Evolutionary conservation across 352 stramenopile species (phyloP).

Genomic region (Pythium rhizo-oryzae): DNA sequence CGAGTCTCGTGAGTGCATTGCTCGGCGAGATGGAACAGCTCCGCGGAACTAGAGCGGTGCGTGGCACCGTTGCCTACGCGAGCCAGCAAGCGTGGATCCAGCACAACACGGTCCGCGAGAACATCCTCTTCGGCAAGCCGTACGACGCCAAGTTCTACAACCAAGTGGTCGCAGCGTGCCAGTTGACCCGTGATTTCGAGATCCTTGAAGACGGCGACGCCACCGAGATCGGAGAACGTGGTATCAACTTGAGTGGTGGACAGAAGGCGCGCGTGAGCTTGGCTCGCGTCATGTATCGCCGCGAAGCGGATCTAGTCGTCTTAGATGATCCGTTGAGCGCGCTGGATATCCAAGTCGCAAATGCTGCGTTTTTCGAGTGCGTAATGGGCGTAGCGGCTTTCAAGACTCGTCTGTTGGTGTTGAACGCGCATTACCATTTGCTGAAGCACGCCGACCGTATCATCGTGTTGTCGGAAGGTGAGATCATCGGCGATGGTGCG

Average conservation of each 20-base stretch:
- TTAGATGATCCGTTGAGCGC: slow-evolving; percentile 43
- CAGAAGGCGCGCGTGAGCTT: slow-evolving; percentile 36
- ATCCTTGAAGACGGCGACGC: slow-evolving; percentile 68
- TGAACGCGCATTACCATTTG: slow-evolving; percentile 63
- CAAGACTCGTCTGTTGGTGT: slow-evolving; percentile 54
- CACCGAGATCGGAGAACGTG: slow-evolving; percentile 60
- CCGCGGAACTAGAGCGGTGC: slow-evolving; percentile 11
- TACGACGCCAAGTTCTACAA: slow-evolving; percentile 32
- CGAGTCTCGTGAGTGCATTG: slow-evolving; percentile 44
- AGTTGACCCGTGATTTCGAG: slow-evolving; percentile 58
- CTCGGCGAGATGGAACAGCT: slow-evolving; percentile 46
- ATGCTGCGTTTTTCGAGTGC: slow-evolving; percentile 35
- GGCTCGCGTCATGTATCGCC: slow-evolving; percentile 32
- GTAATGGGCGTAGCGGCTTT: slow-evolving; percentile 38
- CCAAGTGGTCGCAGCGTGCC: slow-evolving; percentile 46
- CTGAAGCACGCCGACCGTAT: slow-evolving; percentile 23
- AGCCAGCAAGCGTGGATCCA: slow-evolving; percentile 40
- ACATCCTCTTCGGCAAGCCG: slow-evolving; percentile 32
- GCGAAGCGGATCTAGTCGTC: slow-evolving; percentile 36
- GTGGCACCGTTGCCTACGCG: slow-evolving; percentile 29
- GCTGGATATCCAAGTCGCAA: slow-evolving; percentile 36
- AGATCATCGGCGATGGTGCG: slow-evolving; percentile 44
- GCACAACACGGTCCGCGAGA: slow-evolving; percentile 35
- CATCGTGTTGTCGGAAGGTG: slow-evolving; percentile 46
- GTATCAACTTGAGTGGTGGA: slow-evolving; percentile 39